Base-by-base conservation (phyloP, 139 green algal genomes). In the Zygnema cylindricum region DNA sequence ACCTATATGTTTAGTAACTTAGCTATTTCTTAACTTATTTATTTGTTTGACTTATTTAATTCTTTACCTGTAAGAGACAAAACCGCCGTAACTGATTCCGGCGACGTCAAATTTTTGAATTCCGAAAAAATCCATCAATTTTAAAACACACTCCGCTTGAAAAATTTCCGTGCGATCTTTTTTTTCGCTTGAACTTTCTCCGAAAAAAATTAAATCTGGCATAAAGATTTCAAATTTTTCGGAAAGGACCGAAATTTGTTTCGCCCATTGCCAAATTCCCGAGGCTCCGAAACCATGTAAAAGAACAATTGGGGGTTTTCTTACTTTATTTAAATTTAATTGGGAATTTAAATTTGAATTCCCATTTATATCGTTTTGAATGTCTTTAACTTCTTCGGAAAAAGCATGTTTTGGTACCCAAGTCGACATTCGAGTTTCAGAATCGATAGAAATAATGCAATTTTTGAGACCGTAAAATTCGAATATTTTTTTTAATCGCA, bases 121-220 rank as follows among this genome's bases (percentile, higher is more conserved):
- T n/a, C 39, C 38, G 3, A 88, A 42, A 54, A 36, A n/a, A 54
- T 82, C 75, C 40, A 89, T 41, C 36, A 54, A 21, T 33, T 85
- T 86, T 30, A n/a, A 0, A 36, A 89, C 49, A 55, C 23, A 88
- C 76, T 76, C 75, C 11, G 84, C 84, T 42, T 89, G 69, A 55
- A 86, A 89, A 0, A 30, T 87, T 76, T 89, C 84, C 22, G 82
- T 39, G 30, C 84, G 84, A 73, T 41, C 25, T 25, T 30, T 35
- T 25, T 22, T 78, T 22, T 40, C 23, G 73, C 38, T 89, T 25
- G 11, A 69, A 22, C 41, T 77, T 30, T 41, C 76, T 22, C 84
- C 77, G 40, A 89, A 89, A 54, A 89, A 89, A 33, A 88, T 23
- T 2, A 89, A 40, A 76, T 89, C 84, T 1, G 84, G 84, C 2